Percentiles rank a stretch among this genome's conserved stretches.
phyloP scores from a whole-genome alignment of 768 basidiomycete genomes.

The Agaricus sinodeliciosus region DNA sequence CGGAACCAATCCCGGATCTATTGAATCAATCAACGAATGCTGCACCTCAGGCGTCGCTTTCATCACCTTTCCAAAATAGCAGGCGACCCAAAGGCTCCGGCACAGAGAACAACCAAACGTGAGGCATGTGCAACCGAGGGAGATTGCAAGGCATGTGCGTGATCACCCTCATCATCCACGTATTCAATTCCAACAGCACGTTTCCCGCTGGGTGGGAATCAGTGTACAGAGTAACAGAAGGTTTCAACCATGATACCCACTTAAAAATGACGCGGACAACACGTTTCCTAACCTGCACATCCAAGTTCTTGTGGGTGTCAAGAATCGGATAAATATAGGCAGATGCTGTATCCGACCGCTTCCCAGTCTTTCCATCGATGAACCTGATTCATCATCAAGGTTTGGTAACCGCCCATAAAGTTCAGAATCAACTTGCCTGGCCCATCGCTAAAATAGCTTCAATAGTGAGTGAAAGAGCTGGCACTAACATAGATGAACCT shows the following conservation, averaged over 20 bases:
- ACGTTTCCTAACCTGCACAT: slow-evolving; percentile 30
- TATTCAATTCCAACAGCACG: slow-evolving; percentile 50
- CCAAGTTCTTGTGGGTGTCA: slow-evolving; percentile 32
- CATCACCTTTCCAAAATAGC: slow-evolving; percentile 41
- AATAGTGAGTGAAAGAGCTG: too few species aligned
- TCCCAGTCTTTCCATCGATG: slow-evolving; percentile 43
- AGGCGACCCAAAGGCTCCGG: slow-evolving; percentile 51
- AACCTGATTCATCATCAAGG: slow-evolving; percentile 33
- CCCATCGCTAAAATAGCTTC: slow-evolving; percentile 38
- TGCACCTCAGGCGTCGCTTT: too few species aligned
- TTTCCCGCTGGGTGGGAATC: slow-evolving; percentile 18
- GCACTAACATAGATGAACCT: neutral
- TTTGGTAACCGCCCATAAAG: neutral
- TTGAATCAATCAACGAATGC: neutral
- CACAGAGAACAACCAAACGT: slow-evolving; percentile 41
- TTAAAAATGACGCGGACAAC: slow-evolving; percentile 45
- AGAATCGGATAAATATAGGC: slow-evolving; percentile 43
- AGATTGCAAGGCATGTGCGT: slow-evolving; percentile 17
- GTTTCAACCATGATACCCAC: slow-evolving; percentile 21
- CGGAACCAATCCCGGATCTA: slow-evolving; percentile 50
- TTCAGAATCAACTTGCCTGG: slow-evolving; percentile 30
- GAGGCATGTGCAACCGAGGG: slow-evolving; percentile 27
- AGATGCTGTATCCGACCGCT: slow-evolving; percentile 50
- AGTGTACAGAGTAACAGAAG: neutral
- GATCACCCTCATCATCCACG: slow-evolving; percentile 26